These are phyloP conservation scores for Podochytrium sp. DNA, from an alignment of 192 early-diverging fungal species.

Conservation along the genomic window DNA sequence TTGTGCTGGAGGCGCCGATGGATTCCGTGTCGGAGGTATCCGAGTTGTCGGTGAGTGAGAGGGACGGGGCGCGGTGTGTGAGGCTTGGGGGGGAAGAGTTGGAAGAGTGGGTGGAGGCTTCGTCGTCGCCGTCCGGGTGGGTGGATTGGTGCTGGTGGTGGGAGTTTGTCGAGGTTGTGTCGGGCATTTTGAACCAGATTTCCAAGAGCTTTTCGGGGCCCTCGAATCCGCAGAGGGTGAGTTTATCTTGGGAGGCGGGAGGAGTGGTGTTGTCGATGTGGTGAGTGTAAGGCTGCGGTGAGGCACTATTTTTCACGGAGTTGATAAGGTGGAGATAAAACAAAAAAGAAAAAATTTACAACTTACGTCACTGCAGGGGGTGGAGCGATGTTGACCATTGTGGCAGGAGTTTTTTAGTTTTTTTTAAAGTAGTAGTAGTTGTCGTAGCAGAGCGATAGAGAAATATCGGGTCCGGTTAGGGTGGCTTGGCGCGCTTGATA, in stretches of 20 bases:
- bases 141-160: background rate
- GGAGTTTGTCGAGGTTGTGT: background rate
- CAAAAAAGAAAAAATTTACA: background rate
- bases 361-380: background rate
- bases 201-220: constrained; percentile 98
- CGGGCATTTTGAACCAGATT: constrained; percentile 83
- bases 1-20: constrained; percentile 22
- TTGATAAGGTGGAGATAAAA: background rate
- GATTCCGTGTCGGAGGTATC: background rate
- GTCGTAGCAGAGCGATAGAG: background rate
- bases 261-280: background rate
- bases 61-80: background rate
- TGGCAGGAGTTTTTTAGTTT: no score
- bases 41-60: constrained; percentile 23
- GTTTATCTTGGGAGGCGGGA: constrained; percentile 28
- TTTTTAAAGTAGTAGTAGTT: background rate
- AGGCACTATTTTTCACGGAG: background rate
- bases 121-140: background rate
- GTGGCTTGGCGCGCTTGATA: constrained; percentile 27
- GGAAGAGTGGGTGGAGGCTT: background rate
- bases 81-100: background rate
- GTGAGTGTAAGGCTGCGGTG: constrained; percentile 24
- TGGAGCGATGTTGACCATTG: constrained; percentile 16
- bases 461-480: constrained; percentile 17
- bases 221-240: constrained; percentile 77